Conservation (phyloP, 2,329 filamentous ascomycete genomes). For the Gaeumannomyces tritici region DNA sequence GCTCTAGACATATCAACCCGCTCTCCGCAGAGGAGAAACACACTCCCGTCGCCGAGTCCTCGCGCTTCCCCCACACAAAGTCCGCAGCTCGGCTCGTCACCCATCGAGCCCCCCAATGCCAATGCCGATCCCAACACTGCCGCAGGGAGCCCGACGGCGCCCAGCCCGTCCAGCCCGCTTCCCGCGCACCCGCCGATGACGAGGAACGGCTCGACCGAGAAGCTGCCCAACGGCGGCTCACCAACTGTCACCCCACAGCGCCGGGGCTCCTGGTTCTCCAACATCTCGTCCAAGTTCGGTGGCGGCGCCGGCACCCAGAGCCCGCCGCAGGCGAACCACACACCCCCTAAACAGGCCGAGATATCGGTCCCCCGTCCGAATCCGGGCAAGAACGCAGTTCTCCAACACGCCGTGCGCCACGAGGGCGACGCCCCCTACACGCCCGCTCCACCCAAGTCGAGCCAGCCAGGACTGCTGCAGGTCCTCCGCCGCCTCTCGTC, state of each 20-base stretch:
- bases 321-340: constrained; percentile 20
- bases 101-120: not conserved
- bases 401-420: constrained; percentile 44
- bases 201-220: constrained; percentile 18
- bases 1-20: constrained; percentile 16
- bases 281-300: constrained; percentile 78
- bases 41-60: constrained; percentile 11
- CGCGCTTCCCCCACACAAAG: constrained; percentile 1
- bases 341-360: constrained; percentile 28
- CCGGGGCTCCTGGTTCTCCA: constrained; percentile 86
- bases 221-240: constrained; percentile 16
- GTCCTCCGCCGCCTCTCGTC: constrained; percentile 78
- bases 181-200: constrained; percentile 6
- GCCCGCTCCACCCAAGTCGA: constrained; percentile 62
- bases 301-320: constrained; percentile 35
- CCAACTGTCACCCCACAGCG: constrained; percentile 29
- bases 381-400: constrained; percentile 46
- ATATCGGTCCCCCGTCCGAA: constrained; percentile 37
- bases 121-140: constrained; percentile 1
- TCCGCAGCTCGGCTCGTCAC: not conserved
- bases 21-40: constrained; percentile 15
- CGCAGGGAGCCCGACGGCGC: not conserved
- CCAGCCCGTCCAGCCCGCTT: not conserved
- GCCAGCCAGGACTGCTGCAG: constrained; percentile 65
- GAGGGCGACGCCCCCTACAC: constrained; percentile 59